A percentile compares a stretch with the other conserved stretches of the same genome.
phyloP scores from a whole-genome alignment of 345 rosid genomes.

The Euphorbia tirucalli region DNA sequence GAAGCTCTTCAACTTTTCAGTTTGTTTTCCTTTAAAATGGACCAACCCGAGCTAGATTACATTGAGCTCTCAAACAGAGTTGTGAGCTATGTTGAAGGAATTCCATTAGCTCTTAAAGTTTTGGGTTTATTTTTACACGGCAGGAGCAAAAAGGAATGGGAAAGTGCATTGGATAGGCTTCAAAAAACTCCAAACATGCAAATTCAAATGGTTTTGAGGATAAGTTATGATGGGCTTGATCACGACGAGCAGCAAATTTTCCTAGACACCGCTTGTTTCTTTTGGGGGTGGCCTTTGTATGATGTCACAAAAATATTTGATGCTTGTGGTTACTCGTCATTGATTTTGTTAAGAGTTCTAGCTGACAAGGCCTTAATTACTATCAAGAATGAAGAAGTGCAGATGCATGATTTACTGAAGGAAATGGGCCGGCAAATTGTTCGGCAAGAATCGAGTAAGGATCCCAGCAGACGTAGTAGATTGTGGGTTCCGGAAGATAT shows the following conservation, averaged over 20 bases:
- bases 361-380: background rate
- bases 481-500: background rate
- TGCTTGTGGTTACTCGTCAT: background rate
- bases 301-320: background rate
- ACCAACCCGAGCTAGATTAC: background rate
- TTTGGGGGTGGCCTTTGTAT: background rate
- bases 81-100: background rate
- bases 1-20: conserved; percentile 5
- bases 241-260: background rate
- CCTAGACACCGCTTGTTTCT: conserved; percentile 10
- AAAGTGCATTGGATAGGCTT: background rate
- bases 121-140: background rate
- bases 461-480: background rate
- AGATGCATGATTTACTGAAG: conserved; percentile 13
- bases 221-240: conserved; percentile 4
- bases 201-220: background rate
- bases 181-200: background rate
- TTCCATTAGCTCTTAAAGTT: background rate
- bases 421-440: conserved; percentile 12
- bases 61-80: background rate
- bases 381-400: background rate
- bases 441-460: background rate
- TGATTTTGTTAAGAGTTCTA: background rate
- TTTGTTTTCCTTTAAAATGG: background rate
- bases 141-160: background rate